Evolutionary conservation across 2,329 filamentous ascomycete species (phyloP).

Genomic region (Penicillium sp.): DNA sequence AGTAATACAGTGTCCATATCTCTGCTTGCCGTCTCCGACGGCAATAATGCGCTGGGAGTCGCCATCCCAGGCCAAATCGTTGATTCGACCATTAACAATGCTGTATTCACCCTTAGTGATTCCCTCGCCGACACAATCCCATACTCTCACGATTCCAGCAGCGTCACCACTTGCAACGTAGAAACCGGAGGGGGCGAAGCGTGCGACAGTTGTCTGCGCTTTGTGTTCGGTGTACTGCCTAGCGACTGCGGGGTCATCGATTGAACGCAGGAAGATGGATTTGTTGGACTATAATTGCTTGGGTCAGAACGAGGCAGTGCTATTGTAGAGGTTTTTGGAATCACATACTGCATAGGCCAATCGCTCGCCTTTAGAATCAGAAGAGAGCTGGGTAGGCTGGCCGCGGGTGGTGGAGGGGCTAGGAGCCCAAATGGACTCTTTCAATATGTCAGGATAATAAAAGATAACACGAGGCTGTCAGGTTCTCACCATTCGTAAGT

Average conservation of each 20-base stretch:
- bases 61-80: conserved; percentile 96
- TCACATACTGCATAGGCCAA: conserved; percentile 82
- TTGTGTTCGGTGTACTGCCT: conserved; percentile 94
- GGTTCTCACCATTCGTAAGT: conserved; percentile 43
- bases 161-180: conserved; percentile 91
- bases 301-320: neutral
- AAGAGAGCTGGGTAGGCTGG: conserved; percentile 82
- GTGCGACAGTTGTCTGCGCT: conserved; percentile 81
- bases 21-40: conserved; percentile 90
- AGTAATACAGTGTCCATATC: conserved; percentile 90
- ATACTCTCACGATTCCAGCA: conserved; percentile 80
- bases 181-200: conserved; percentile 91
- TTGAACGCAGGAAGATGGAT: conserved; percentile 91
- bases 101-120: conserved; percentile 91
- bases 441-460: conserved; percentile 17
- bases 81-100: conserved; percentile 92
- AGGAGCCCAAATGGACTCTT: conserved; percentile 77
- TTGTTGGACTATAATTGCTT: conserved; percentile 71
- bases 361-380: conserved; percentile 83
- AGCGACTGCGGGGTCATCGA: conserved; percentile 79
- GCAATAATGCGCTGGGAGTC: conserved; percentile 96
- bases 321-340: neutral
- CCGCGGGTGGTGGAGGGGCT: conserved; percentile 80
- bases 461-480: neutral
- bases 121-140: conserved; percentile 83